These are phyloP conservation scores for Hemisphaericaspora xylanilytica DNA, from an alignment of 1,139 yeast species.

Conservation along the genomic window DNA sequence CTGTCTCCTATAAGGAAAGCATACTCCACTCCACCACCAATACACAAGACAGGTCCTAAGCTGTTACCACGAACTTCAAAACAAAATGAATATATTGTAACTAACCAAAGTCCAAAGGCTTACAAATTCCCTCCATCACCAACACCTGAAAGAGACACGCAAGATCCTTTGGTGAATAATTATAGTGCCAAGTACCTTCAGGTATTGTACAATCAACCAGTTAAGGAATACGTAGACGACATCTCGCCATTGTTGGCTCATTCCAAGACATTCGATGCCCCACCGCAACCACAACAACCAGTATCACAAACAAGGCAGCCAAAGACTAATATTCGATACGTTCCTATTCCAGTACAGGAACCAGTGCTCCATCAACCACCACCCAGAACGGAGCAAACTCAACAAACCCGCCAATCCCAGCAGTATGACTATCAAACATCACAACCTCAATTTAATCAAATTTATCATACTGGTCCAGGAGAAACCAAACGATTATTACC, in stretches of 20 bases:
- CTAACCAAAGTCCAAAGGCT: conserved; percentile 38
- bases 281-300: neutral
- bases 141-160: conserved; percentile 16
- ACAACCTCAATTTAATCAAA: conserved; percentile 9
- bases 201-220: conserved; percentile 25
- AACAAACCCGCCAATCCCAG: conserved; percentile 4
- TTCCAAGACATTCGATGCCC: neutral
- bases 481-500: too few species aligned
- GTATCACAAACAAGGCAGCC: neutral
- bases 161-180: conserved; percentile 22
- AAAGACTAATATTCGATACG: conserved; percentile 24
- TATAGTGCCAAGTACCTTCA: conserved; percentile 48
- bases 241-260: conserved; percentile 35
- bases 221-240: conserved; percentile 32
- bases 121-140: conserved; percentile 52
- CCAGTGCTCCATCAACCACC: conserved; percentile 22
- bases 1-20: conserved; percentile 13
- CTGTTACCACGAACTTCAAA: conserved; percentile 10
- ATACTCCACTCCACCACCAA: conserved; percentile 8
- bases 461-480: conserved; percentile 4
- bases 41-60: conserved; percentile 7
- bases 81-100: conserved; percentile 38
- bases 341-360: conserved; percentile 44
- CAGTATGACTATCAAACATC: conserved; percentile 7
- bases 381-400: conserved; percentile 1